These are phyloP conservation scores for Saccharomyces paradoxus DNA, from an alignment of 805 yeast genomes.

Conservation along the genomic window DNA sequence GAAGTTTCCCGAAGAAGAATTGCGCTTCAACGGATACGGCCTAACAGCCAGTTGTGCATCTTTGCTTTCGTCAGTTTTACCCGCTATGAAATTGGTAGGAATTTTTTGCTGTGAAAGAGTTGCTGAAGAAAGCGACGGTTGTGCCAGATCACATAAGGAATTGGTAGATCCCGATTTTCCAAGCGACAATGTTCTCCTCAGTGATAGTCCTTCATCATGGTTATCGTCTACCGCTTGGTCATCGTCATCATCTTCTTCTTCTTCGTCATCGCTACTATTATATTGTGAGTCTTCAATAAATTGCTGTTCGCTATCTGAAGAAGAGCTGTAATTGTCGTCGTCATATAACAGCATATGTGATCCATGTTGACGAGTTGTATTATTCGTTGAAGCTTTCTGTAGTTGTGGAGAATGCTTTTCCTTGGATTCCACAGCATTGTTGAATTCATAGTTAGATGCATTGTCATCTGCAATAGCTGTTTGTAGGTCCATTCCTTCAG, in stretches of 20 bases:
- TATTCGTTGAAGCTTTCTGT: not conserved
- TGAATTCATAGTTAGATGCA: slow-evolving; percentile 9
- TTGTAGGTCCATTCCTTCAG: slow-evolving; percentile 28
- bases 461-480: slow-evolving; percentile 26
- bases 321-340: slow-evolving; percentile 19
- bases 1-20: slow-evolving; percentile 19
- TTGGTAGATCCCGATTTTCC: slow-evolving; percentile 19
- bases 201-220: slow-evolving; percentile 10
- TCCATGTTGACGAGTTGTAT: not conserved
- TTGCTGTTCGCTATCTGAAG: slow-evolving; percentile 24
- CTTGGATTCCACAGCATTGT: slow-evolving; percentile 3
- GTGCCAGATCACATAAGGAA: slow-evolving; percentile 21
- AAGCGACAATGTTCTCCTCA: slow-evolving; percentile 25
- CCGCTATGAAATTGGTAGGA: slow-evolving; percentile 3
- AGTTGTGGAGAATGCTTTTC: not conserved
- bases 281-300: slow-evolving; percentile 19
- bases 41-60: slow-evolving; percentile 1
- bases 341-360: slow-evolving; percentile 10
- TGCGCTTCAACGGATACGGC: slow-evolving; percentile 9
- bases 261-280: slow-evolving; percentile 16
- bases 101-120: slow-evolving; percentile 6
- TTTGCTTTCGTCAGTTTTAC: not conserved
- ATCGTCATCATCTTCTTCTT: slow-evolving; percentile 4
- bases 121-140: slow-evolving; percentile 6
- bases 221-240: slow-evolving; percentile 3